Base-by-base conservation (phyloP, 441 rosid genomes). In the Adansonia rubrostipa region DNA sequence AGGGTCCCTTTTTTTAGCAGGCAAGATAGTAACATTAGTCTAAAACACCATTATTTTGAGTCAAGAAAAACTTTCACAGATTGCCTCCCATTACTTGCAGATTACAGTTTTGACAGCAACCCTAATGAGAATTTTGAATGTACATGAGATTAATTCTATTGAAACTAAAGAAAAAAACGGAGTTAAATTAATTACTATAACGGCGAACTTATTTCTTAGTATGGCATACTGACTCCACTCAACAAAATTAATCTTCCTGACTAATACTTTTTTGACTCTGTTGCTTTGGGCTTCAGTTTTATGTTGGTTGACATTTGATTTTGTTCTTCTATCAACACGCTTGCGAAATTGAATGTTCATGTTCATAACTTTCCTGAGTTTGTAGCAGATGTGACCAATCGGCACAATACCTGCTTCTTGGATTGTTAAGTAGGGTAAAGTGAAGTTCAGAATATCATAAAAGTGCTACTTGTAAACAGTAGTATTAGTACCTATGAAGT, bases 1-100 rank as follows among this genome's bases (percentile, higher is more conserved):
- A 64, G 60, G 65, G 51, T 72, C 76, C 76, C 64, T 56, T 72
- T 40, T 70, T 44, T 72, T 72, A 56, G 50, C 9, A 40, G 65
- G 76, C 33, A 54, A 72, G 65, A 40, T 72, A 40, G 51, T 72
- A 56, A 56, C 75, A 33, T 14, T 36, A 36, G 75, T 54, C 75
- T 72, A 36, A 54, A 54, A 72, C n/a, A 57, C 15, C 65, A 72
- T 56, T 56, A 56, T 71, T 33, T 53, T 71, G 64, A 54, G 75
- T 72, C 64, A 6, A 53, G 63, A 71, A 71, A 53, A n/a, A n/a
- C 48, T 54, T 33, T 36, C 45, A 53, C n/a, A 53, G 64, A 36
- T 72, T 56, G 76, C 76, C 15, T 72, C 64, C 64, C 76, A 14
- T 51, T 56, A 17, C 15, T 36, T 71, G 11, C 60, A 24, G 20